Conservation (phyloP, 192 early-diverging fungal genomes). For the Phlyctochytrium planicorne region DNA sequence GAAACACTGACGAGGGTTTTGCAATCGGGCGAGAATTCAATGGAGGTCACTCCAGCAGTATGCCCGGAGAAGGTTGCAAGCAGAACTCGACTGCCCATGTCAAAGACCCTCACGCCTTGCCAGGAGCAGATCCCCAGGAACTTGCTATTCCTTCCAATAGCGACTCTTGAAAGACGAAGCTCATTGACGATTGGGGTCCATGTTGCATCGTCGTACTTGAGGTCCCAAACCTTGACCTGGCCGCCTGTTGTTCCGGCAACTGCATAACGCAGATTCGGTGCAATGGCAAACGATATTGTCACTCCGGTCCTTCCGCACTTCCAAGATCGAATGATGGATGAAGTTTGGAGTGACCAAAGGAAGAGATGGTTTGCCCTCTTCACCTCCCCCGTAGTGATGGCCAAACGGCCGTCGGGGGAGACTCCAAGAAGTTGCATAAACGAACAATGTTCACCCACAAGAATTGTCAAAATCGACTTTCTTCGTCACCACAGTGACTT, state of each 20-base stretch:
- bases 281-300: background rate
- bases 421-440: too few relatives aligned
- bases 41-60: background rate
- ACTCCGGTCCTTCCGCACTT: background rate
- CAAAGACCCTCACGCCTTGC: background rate
- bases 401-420: too few relatives aligned
- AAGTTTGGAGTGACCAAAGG: too few relatives aligned
- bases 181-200: background rate
- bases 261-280: background rate
- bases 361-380: too few relatives aligned
- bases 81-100: background rate
- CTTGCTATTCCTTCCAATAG: background rate
- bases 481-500: too few relatives aligned
- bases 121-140: background rate
- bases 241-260: background rate
- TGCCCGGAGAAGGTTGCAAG: background rate
- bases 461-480: too few relatives aligned
- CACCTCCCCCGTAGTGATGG: too few relatives aligned
- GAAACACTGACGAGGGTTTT: background rate
- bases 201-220: background rate
- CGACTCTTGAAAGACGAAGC: background rate
- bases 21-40: background rate
- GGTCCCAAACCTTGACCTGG: background rate
- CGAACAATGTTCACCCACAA: too few relatives aligned
- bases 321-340: constrained; percentile 1